Evolutionary conservation across 192 early-diverging fungal species (phyloP).

Genomic region (Linnemannia exigua): DNA sequence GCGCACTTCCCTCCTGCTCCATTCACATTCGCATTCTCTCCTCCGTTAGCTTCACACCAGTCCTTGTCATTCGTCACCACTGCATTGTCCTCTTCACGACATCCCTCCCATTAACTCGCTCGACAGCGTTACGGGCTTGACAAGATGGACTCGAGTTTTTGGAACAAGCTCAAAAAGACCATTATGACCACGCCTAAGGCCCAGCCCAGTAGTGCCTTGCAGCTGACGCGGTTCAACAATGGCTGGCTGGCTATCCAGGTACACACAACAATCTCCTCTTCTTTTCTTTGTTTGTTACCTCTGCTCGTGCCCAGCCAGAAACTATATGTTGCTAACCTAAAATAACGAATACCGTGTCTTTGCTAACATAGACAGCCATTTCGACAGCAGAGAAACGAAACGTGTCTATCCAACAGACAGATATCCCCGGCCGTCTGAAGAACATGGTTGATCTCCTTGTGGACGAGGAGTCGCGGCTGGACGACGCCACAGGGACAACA

Average conservation of each 20-base stretch:
- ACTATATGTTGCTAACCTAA: background rate
- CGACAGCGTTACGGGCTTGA: background rate
- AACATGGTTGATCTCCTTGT: conserved; percentile 90
- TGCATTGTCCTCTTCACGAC: background rate
- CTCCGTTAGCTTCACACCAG: background rate
- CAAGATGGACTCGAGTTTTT: conserved; percentile 51
- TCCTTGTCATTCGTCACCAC: background rate
- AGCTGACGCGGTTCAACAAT: conserved; percentile 79
- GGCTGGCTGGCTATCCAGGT: conserved; percentile 78
- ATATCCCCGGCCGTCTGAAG: conserved; percentile 80
- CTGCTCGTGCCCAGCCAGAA: background rate
- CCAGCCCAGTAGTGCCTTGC: conserved; percentile 70
- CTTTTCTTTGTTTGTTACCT: background rate
- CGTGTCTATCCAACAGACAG: conserved; percentile 76
- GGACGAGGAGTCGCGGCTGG: conserved; percentile 85
- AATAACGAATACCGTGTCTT: background rate
- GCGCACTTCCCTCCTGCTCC: background rate
- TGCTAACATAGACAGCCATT: conserved; percentile 12
- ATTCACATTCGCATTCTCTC: background rate
- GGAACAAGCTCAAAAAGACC: conserved; percentile 63
- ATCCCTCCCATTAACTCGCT: background rate
- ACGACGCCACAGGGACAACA: conserved; percentile 74
- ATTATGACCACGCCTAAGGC: conserved; percentile 74
- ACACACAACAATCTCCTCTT: conserved; percentile 4
- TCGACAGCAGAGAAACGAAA: conserved; percentile 52